A percentile compares a stretch with the other conserved stretches of the same genome.
These are phyloP conservation scores for Asclepias syriaca DNA, from an alignment of 257 asterid genomes.

Conservation along the genomic window DNA sequence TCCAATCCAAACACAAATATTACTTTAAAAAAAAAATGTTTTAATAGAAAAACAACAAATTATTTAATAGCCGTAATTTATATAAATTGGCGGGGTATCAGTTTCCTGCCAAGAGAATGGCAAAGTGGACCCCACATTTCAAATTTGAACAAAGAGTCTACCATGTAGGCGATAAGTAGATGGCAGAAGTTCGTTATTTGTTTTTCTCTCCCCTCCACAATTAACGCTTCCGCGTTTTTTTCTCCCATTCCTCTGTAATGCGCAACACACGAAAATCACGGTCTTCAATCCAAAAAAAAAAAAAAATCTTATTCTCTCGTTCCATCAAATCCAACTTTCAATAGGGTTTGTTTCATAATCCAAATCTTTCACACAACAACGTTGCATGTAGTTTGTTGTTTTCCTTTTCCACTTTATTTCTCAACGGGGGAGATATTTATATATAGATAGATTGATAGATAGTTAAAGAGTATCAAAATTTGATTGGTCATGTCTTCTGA, in stretches of 20 bases:
- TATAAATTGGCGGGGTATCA: background rate
- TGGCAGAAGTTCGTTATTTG: background rate
- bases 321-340: background rate
- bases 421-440: no score
- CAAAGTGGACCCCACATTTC: background rate
- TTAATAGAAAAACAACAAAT: no score
- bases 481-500: constrained; percentile 25
- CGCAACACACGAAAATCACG: constrained; percentile 11
- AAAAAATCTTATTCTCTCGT: constrained; percentile 14
- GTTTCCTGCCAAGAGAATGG: background rate
- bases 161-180: background rate
- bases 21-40: no score
- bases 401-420: no score
- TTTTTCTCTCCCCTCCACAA: background rate
- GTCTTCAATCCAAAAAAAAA: constrained; percentile 16
- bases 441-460: background rate
- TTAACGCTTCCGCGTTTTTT: background rate
- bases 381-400: no score
- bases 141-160: background rate
- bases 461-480: constrained; percentile 1
- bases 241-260: background rate
- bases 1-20: no score
- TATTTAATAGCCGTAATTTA: no score
- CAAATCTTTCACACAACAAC: background rate
- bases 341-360: constrained; percentile 1